Evolutionary conservation across 305 asterid genomes (phyloP).

Genomic region (Fraxinus nigra): DNA sequence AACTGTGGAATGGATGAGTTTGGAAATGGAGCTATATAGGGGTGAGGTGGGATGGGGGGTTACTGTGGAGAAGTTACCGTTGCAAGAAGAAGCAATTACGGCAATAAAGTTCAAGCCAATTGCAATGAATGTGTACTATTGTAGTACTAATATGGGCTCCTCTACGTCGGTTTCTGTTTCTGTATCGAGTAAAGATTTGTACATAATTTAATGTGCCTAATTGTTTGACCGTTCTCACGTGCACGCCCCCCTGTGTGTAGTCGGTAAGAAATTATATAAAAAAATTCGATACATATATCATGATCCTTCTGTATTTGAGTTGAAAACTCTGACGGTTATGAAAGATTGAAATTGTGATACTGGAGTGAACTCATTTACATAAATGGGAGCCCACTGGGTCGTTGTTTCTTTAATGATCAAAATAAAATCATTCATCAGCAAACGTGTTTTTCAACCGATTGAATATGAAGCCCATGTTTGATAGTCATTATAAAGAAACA

Average conservation of each 20-base stretch:
- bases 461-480: too few relatives aligned
- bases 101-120: constrained; percentile 9
- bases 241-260: too few relatives aligned
- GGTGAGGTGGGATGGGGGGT: neutral
- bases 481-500: too few relatives aligned
- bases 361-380: neutral
- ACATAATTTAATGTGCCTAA: too few relatives aligned
- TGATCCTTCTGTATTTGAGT: neutral
- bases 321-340: neutral
- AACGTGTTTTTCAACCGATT: too few relatives aligned
- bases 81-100: constrained; percentile 14
- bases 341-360: neutral
- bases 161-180: neutral
- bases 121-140: neutral
- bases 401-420: neutral
- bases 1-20: neutral
- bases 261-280: too few relatives aligned
- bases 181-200: too few relatives aligned
- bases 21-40: neutral
- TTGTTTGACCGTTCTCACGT: too few relatives aligned
- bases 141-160: neutral
- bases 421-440: too few relatives aligned
- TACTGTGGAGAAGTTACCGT: constrained; percentile 22
- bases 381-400: neutral
- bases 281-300: too few relatives aligned